These are phyloP conservation scores for Mytilinidion resinicola DNA, from an alignment of 495 filamentous ascomycete genomes.

Conservation along the genomic window DNA sequence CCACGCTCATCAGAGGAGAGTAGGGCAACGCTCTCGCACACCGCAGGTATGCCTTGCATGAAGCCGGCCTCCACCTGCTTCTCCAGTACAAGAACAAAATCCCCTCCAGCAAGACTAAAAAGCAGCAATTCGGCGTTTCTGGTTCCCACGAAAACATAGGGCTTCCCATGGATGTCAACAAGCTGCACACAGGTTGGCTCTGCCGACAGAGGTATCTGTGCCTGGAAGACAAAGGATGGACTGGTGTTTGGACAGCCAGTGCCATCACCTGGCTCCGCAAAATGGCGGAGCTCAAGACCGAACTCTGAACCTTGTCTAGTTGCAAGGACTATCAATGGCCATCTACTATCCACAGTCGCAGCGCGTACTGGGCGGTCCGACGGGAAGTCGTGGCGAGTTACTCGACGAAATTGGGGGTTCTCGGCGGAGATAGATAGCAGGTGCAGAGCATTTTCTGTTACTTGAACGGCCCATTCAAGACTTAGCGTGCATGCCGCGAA, in stretches of 20 bases:
- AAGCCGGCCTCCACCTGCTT: neutral
- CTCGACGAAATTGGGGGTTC: neutral
- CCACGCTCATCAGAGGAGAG: neutral
- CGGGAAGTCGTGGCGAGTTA: neutral
- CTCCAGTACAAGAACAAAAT: constrained; percentile 3
- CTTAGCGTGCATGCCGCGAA: constrained; percentile 16
- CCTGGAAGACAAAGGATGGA: neutral
- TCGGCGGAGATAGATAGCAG: neutral
- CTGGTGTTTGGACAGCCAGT: neutral
- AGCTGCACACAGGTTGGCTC: constrained; percentile 24
- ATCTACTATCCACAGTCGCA: constrained; percentile 16
- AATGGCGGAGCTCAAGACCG: constrained; percentile 5
- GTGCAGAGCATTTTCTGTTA: constrained; percentile 20
- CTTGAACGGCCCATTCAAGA: constrained; percentile 22
- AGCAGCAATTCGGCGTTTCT: neutral
- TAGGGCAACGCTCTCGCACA: constrained; percentile 25
- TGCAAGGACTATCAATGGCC: constrained; percentile 5
- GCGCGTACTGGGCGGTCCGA: constrained; percentile 7
- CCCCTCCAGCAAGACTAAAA: constrained; percentile 1
- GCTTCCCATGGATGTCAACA: constrained; percentile 4
- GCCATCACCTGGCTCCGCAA: neutral
- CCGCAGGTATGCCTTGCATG: neutral
- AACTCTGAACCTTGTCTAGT: neutral
- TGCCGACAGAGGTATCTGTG: neutral
- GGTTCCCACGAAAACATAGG: constrained; percentile 12